Evolutionary conservation across 1,284 basidiomycete genomes (phyloP).

Genomic region (Ceratobasidium sp.): DNA sequence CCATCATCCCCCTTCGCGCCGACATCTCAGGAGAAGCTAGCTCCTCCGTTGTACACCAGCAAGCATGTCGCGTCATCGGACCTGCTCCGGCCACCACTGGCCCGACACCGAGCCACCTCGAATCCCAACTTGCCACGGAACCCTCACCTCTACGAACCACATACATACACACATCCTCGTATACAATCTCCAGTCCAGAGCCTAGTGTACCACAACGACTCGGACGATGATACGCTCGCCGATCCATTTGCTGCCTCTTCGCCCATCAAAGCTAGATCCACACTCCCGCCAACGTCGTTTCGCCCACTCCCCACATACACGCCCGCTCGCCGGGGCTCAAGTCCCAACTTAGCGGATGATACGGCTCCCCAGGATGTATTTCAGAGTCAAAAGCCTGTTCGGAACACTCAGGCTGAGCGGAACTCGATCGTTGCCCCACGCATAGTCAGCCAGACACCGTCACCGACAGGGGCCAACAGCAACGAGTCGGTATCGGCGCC

Average conservation of each 20-base stretch:
- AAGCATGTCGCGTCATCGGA: background rate
- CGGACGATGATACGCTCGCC: constrained; percentile 29
- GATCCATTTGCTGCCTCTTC: constrained; percentile 29
- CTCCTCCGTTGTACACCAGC: background rate
- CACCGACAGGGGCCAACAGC: constrained; percentile 10
- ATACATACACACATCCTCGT: background rate
- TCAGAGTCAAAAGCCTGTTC: constrained; percentile 7
- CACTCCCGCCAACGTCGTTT: background rate
- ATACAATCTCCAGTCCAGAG: constrained; percentile 13
- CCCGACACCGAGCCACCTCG: background rate
- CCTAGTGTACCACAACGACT: constrained; percentile 24
- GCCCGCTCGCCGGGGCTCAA: background rate
- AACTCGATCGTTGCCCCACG: background rate
- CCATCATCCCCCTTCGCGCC: background rate
- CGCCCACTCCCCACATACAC: background rate
- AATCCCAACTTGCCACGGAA: background rate
- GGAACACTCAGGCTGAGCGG: background rate
- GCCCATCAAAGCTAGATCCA: background rate
- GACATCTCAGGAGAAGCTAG: background rate
- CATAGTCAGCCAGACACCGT: background rate
- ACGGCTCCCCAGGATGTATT: background rate
- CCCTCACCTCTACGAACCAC: background rate
- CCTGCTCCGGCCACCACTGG: background rate
- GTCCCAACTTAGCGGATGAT: background rate
- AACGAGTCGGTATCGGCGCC: constrained; percentile 5